phyloP scores from a whole-genome alignment of 257 asterid species.

The Linderniella brevidens region DNA sequence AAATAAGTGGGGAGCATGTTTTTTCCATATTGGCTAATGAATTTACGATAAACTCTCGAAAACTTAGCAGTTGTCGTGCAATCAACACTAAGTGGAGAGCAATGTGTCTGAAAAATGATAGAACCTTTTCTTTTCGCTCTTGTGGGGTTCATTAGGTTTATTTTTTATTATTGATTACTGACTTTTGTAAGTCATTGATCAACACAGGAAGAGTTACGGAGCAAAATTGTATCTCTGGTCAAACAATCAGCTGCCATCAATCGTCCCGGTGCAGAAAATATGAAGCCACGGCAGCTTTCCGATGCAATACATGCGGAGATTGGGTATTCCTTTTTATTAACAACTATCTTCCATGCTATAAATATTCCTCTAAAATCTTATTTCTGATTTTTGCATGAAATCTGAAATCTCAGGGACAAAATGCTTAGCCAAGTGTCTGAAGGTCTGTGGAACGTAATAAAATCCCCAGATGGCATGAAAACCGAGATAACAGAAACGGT shows the following conservation, averaged over 20 bases:
- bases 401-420: conserved; percentile 38
- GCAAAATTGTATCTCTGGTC: conserved; percentile 44
- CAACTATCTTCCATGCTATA: no score
- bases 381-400: conserved; percentile 6
- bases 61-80: no score
- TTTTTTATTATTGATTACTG: no score
- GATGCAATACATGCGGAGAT: conserved; percentile 90
- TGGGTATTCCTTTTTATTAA: conserved; percentile 33
- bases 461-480: conserved; percentile 64
- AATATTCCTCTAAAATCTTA: conserved; percentile 4
- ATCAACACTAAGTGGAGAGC: no score
- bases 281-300: conserved; percentile 91
- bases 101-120: no score
- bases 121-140: no score
- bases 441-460: conserved; percentile 58
- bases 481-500: conserved; percentile 68
- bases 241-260: conserved; percentile 57
- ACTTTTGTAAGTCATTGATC: no score
- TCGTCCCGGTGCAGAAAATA: conserved; percentile 58
- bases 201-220: conserved; percentile 55
- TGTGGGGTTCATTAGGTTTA: no score
- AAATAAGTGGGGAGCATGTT: no score
- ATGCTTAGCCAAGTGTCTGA: conserved; percentile 72
- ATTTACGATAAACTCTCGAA: no score
- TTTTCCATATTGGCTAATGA: no score